Conservation (phyloP, 2,329 filamentous ascomycete species). For the Thielaviopsis euricoi region DNA sequence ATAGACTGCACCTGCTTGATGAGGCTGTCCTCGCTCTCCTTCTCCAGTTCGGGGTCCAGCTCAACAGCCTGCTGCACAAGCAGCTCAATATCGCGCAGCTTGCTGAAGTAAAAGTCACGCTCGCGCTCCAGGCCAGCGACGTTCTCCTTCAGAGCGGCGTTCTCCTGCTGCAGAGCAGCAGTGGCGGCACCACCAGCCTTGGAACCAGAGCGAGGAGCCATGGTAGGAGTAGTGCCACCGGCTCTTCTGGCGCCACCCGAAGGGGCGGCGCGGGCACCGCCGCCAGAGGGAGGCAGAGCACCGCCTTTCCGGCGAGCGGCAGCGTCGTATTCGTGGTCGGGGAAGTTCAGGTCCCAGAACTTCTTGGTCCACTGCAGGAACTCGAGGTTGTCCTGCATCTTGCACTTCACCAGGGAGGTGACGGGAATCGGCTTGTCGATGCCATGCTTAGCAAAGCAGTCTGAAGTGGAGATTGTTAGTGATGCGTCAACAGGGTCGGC, state of each 20-base stretch:
- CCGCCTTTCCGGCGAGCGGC: constrained; percentile 68
- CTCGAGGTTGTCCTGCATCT: constrained; percentile 99
- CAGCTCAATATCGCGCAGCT: constrained; percentile 90
- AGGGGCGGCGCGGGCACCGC: constrained; percentile 32
- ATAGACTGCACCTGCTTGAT: constrained; percentile 95
- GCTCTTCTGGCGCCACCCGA: constrained; percentile 29
- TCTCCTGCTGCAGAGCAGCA: constrained; percentile 68
- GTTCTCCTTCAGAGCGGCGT: constrained; percentile 79
- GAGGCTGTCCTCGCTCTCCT: constrained; percentile 71
- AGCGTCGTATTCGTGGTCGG: constrained; percentile 92
- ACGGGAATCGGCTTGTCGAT: constrained; percentile 85
- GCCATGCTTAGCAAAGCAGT: constrained; percentile 68
- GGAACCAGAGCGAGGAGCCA: constrained; percentile 23
- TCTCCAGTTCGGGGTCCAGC: constrained; percentile 80
- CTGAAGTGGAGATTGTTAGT: constrained; percentile 25
- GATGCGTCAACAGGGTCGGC: constrained; percentile 11
- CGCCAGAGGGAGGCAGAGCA: constrained; percentile 35
- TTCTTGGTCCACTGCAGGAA: constrained; percentile 94
- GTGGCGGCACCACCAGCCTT: constrained; percentile 32
- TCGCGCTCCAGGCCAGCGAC: constrained; percentile 91
- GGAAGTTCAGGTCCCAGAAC: constrained; percentile 97
- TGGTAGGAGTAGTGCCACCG: constrained; percentile 48
- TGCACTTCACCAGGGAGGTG: constrained; percentile 83
- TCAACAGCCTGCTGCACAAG: constrained; percentile 87
- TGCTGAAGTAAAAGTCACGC: constrained; percentile 98